These are phyloP conservation scores for Penicillium psychrofluorescens DNA, from an alignment of 495 filamentous ascomycete genomes.

Conservation along the genomic window DNA sequence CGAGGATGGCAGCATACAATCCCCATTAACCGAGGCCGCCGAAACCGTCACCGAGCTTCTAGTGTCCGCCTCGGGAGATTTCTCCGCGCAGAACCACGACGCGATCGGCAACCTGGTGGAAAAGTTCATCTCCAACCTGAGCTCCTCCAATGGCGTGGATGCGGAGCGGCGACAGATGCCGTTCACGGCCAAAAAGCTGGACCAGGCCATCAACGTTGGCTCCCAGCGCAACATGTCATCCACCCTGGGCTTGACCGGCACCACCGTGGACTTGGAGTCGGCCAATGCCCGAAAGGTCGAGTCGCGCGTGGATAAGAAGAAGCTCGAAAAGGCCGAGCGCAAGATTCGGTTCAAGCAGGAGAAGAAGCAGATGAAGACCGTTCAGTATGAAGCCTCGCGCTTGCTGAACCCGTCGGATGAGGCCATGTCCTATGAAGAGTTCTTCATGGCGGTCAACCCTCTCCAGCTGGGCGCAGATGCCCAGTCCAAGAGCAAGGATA, in stretches of 20 bases:
- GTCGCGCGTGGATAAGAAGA: constrained; percentile 96
- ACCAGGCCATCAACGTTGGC: constrained; percentile 93
- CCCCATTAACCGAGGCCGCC: constrained; percentile 78
- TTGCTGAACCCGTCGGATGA: constrained; percentile 76
- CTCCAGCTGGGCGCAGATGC: constrained; percentile 75
- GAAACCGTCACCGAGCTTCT: constrained; percentile 77
- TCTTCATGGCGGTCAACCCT: constrained; percentile 99
- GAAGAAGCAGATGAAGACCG: constrained; percentile 95
- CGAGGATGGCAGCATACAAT: constrained; percentile 58
- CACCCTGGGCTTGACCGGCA: constrained; percentile 79
- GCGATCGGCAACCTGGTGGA: constrained; percentile 79
- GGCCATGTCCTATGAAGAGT: constrained; percentile 95
- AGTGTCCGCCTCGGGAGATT: constrained; percentile 81
- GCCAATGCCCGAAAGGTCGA: constrained; percentile 89
- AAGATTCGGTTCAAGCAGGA: constrained; percentile 98
- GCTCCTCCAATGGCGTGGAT: constrained; percentile 63
- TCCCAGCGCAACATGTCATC: constrained; percentile 92
- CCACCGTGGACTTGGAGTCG: constrained; percentile 85
- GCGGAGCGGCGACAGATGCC: constrained; percentile 60
- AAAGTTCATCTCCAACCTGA: constrained; percentile 80
- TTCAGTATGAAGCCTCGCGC: constrained; percentile 92
- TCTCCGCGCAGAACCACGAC: constrained; percentile 59
- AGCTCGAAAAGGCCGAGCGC: constrained; percentile 96
- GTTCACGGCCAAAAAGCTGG: constrained; percentile 74
- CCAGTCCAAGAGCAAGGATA: constrained; percentile 89